Conservation (phyloP, 257 asterid species). For the Plantago major region DNA sequence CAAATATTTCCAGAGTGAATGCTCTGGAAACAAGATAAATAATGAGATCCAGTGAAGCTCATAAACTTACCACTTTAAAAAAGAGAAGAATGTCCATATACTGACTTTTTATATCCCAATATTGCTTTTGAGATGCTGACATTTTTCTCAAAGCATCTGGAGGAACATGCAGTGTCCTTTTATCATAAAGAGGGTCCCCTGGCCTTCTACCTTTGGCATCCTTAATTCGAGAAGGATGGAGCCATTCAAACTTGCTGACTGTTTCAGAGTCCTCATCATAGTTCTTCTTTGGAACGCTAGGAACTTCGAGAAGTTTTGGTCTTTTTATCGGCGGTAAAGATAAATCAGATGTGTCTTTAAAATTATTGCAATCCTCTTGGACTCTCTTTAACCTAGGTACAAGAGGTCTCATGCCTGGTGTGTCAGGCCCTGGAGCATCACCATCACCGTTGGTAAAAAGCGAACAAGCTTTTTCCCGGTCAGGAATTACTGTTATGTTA, state of each 20-base stretch:
- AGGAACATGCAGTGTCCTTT: constrained; percentile 74
- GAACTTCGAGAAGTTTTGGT: constrained; percentile 39
- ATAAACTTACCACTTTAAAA: constrained; percentile 83
- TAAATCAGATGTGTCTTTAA: constrained; percentile 31
- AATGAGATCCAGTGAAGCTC: constrained; percentile 11
- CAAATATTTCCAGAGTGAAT: constrained; percentile 4
- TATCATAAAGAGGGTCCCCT: constrained; percentile 64
- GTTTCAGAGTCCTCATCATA: constrained; percentile 42
- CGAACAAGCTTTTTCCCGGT: constrained; percentile 24
- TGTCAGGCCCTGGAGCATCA: constrained; percentile 62
- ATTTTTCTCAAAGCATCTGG: constrained; percentile 63
- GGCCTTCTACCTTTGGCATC: constrained; percentile 74
- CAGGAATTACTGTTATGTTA: constrained; percentile 26
- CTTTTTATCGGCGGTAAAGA: constrained; percentile 41
- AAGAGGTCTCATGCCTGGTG: constrained; percentile 66
- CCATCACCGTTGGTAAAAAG: constrained; percentile 30
- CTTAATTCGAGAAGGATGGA: constrained; percentile 68
- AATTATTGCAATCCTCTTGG: constrained; percentile 43
- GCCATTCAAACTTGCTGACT: constrained; percentile 89
- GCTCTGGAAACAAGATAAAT: constrained; percentile 14
- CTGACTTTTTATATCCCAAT: constrained; percentile 83
- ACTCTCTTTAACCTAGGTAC: constrained; percentile 71
- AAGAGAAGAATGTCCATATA: constrained; percentile 87
- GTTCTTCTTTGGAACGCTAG: constrained; percentile 29
- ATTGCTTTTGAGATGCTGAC: constrained; percentile 96